These are phyloP conservation scores for Globisporangium yorkense DNA, from an alignment of 352 stramenopile genomes.

Conservation along the genomic window DNA sequence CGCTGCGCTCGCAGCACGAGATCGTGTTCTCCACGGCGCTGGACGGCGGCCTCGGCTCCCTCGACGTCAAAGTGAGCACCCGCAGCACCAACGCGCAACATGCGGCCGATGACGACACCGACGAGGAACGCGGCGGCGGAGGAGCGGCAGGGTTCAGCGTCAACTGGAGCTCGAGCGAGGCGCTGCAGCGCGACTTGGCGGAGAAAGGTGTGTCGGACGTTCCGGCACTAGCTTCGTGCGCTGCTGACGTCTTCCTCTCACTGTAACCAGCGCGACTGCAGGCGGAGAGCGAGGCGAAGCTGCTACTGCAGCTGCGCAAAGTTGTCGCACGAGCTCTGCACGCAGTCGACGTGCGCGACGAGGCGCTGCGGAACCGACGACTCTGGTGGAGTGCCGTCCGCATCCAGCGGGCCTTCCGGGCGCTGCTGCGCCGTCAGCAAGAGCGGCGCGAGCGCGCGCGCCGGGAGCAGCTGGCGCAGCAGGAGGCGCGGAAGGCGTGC, in stretches of 20 bases:
- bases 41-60: slow-evolving; percentile 17
- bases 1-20: slow-evolving; percentile 29
- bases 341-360: slow-evolving; percentile 15
- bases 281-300: slow-evolving; percentile 27
- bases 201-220: slow-evolving; percentile 25
- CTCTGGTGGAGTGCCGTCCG: slow-evolving; percentile 21
- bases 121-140: neutral
- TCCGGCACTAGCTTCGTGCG: neutral
- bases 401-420: slow-evolving; percentile 32
- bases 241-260: neutral
- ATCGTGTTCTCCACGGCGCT: slow-evolving; percentile 41
- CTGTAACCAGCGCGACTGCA: slow-evolving; percentile 20
- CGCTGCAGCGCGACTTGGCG: slow-evolving; percentile 37
- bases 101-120: neutral
- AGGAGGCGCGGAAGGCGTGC: slow-evolving; percentile 25
- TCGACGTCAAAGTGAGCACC: slow-evolving; percentile 34
- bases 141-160: slow-evolving; percentile 26
- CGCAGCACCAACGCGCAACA: neutral
- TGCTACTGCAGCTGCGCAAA: slow-evolving; percentile 28
- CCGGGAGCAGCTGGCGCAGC: slow-evolving; percentile 18
- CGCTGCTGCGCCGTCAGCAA: slow-evolving; percentile 6
- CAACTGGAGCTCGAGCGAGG: slow-evolving; percentile 51
- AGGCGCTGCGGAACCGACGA: slow-evolving; percentile 18
- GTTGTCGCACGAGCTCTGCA: slow-evolving; percentile 17
- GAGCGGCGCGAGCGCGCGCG: slow-evolving; percentile 13